Base-by-base conservation (phyloP, 2,329 filamentous ascomycete species). In the Microdochium paspali region DNA sequence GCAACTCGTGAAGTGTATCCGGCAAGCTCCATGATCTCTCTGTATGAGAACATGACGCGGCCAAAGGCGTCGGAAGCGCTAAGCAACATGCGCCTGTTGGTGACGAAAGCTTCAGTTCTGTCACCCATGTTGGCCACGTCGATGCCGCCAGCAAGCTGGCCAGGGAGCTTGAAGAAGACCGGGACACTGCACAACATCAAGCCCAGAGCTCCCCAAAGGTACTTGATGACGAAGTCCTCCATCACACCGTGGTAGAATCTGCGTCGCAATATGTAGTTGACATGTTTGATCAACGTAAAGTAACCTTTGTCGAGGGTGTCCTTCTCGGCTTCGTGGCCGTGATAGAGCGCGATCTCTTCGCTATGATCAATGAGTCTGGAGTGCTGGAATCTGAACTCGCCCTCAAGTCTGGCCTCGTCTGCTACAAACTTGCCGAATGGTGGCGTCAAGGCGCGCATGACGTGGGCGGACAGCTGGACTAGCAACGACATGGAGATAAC, bases 141-240 rank as follows among this genome's bases (percentile, higher is more conserved):
- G 18, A 40, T 21, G 7, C 71, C 66, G 28, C 65, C 69, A 12
- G 72, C 70, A 40, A 76, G 62, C 53, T 82, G 75, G 1, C 86
- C 87, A 0, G 90, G 90, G 18, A 96, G 77, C 66, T 91, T 91
- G 73, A 98, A 87, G 65, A 98, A 98, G 2, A 97, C 91, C 0
- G 93, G 93, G 1, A 95, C 83, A 65, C 89, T 94, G 72, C 93
- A 98, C 10, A 98, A 81, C 53, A 95, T 67, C 53, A 98, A 76
- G 1, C 93, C 93, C 40, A 98, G 67, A 2, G 93, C 91, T 35
- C 93, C 93, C 93, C 93, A 98, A 68, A 97, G 93, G 64, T 98
- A 98, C 67, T 98, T 98, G 67, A 98, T 95, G 49, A 97, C 89
- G 66, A 96, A 98, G 65, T 98, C 93, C 64, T 98, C 93, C 91